Conservation (phyloP, 208 protist genomes). For the Wallacemonas sp. region DNA sequence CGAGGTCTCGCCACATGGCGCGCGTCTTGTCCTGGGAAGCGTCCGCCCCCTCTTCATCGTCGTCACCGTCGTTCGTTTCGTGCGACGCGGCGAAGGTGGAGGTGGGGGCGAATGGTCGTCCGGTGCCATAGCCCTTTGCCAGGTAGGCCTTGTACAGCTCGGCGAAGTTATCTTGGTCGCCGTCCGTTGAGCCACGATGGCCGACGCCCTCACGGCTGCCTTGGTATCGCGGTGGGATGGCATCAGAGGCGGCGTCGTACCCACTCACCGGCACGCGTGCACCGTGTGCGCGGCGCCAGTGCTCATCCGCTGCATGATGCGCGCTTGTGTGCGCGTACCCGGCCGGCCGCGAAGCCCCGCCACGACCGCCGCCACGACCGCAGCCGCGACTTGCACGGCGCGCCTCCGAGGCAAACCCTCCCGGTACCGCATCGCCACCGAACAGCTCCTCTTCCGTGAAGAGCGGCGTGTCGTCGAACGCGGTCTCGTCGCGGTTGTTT, state of each 20-base stretch:
- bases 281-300: slow-evolving; percentile 60
- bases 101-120: not conserved
- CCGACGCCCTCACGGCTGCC: not conserved
- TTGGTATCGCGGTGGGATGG: not conserved
- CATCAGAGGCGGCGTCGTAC: slow-evolving; percentile 22
- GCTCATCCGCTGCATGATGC: slow-evolving; percentile 26
- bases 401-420: slow-evolving; percentile 20
- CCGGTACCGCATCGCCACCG: slow-evolving; percentile 30
- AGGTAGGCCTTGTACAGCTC: slow-evolving; percentile 1
- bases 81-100: not conserved
- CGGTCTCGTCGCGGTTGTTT: not conserved
- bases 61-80: not conserved
- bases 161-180: not conserved
- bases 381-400: not conserved
- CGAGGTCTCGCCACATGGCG: slow-evolving; percentile 7
- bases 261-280: slow-evolving; percentile 63
- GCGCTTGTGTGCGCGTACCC: slow-evolving; percentile 7
- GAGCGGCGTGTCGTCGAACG: slow-evolving; percentile 14
- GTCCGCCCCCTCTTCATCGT: not conserved
- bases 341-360: not conserved
- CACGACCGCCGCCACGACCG: not conserved
- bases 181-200: not conserved
- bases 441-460: slow-evolving; percentile 75
- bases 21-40: slow-evolving; percentile 2
- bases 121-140: not conserved